Evolutionary conservation across 805 yeast species (phyloP), one percentile per base, ranked within the genome.

Genomic region (Lipomyces yamanashiensis): DNA sequence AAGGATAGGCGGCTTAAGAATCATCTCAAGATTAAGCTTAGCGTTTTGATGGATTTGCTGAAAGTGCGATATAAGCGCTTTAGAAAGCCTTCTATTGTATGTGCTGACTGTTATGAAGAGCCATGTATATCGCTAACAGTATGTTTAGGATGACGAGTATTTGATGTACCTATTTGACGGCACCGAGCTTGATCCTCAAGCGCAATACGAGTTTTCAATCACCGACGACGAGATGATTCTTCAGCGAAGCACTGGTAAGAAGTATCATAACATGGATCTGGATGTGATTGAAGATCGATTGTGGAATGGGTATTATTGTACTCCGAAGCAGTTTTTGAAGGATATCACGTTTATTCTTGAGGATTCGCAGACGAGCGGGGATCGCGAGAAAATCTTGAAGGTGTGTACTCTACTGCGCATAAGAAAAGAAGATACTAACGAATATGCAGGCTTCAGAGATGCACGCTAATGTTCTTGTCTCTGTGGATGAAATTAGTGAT

Each of bases 291-390:
- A 95, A 73, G 98, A 95, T 74, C 81, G 99, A 63, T 77, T 95
- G 59, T 95, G 99, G 99, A 95, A 95, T 75, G 99, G 99, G 0
- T 95, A 77, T 75, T 95, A 95, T 72, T 87, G 90, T 44, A 97
- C 92, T 71, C 98, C 98, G 13, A 87, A 85, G 68, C 98, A 95
- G 74, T 93, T 89, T 72, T 77, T 92, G 70, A 85, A 83, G 68
- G 99, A 95, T 73, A 83, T 95, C 50, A 91, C 87, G 72, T 82
- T 89, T 85, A 93, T 95, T 44, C 87, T 89, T 50, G 81, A 81
- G 40, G 99, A 95, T 77, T 83, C 96, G 0, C 80, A 82, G 40
- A 84, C 86, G 0, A 76, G 82, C 2, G 90, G 90, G 0, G 98
- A 93, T 69, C 82, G 98, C 50, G 99, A 95, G 63, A 81, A 97